These are phyloP conservation scores for Cichorium intybus DNA, from an alignment of 140 eudicot genomes.

Conservation along the genomic window DNA sequence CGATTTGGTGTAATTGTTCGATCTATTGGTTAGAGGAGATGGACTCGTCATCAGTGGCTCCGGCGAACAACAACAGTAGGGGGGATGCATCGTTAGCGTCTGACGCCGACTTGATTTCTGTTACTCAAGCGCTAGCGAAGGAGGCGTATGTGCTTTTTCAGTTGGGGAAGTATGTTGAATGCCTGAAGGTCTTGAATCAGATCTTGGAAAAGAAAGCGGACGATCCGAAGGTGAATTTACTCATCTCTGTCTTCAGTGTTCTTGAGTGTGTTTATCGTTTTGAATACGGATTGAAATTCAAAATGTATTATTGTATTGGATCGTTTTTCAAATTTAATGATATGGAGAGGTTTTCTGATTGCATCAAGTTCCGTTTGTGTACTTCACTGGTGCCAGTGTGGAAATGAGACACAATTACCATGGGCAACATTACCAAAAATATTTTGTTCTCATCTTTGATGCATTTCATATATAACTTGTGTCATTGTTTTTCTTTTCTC, in stretches of 20 bases:
- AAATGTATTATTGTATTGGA: constrained; percentile 2
- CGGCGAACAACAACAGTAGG: constrained; percentile 23
- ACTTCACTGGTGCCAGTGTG: too few species aligned
- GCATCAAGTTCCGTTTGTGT: background rate
- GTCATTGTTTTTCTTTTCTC: too few species aligned
- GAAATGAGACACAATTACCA: too few species aligned
- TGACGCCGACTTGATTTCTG: constrained; percentile 58
- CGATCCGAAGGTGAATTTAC: constrained; percentile 69
- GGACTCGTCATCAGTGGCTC: constrained; percentile 51
- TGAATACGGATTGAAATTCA: constrained; percentile 4
- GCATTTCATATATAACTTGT: too few species aligned
- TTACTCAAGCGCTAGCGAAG: constrained; percentile 63
- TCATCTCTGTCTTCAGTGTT: background rate
- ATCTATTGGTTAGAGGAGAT: constrained; percentile 50
- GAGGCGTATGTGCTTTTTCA: constrained; percentile 79
- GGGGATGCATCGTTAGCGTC: constrained; percentile 23
- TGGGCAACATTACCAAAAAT: too few species aligned
- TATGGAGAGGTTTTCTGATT: background rate
- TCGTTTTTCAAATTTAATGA: background rate
- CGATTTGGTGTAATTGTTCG: constrained; percentile 29
- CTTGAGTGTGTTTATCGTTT: background rate
- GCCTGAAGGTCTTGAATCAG: constrained; percentile 65
- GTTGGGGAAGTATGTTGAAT: constrained; percentile 67
- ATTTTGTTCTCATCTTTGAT: too few species aligned
- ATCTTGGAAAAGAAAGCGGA: constrained; percentile 50